A percentile compares a stretch with the other conserved stretches of the same genome.
Conservation (phyloP, 2,329 filamentous ascomycete genomes). For the Fusarium heterosporum region DNA sequence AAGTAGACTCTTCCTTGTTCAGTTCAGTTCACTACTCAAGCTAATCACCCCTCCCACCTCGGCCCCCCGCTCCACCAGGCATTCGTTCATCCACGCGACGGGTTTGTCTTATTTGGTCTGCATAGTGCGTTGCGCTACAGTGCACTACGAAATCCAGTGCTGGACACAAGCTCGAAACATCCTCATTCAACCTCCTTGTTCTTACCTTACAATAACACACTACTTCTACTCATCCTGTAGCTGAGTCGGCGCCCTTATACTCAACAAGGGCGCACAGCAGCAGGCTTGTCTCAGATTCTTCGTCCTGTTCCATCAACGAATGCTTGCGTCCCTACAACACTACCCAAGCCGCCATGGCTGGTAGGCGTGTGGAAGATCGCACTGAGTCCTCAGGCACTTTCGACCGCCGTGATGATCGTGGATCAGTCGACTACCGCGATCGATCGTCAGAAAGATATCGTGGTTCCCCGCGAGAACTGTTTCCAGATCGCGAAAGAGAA, state of each 20-base stretch:
- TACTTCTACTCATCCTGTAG: background rate
- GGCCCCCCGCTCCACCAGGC: background rate
- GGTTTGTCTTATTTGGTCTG: background rate
- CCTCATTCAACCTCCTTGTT: background rate
- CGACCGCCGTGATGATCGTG: constrained; percentile 28
- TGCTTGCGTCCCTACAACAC: constrained; percentile 20
- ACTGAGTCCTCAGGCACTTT: background rate
- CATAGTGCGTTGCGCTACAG: background rate
- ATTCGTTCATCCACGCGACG: constrained; percentile 8
- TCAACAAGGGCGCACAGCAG: background rate
- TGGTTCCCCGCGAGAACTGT: constrained; percentile 18
- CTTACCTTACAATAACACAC: background rate
- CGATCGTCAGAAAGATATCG: constrained; percentile 21
- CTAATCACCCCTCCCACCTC: constrained; percentile 5
- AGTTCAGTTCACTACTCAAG: background rate
- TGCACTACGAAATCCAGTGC: background rate
- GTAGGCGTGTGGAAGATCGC: constrained; percentile 8
- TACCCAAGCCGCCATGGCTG: constrained; percentile 40
- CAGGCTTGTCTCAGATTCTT: constrained; percentile 3
- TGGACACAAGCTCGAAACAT: background rate
- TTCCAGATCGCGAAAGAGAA: constrained; percentile 11
- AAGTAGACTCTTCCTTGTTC: background rate
- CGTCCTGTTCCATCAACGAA: constrained; percentile 17
- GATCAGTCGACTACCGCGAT: constrained; percentile 24
- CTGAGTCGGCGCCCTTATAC: background rate